phyloP scores from a whole-genome alignment of 148 eudicot genomes.

The Vaccinium corymbosum region DNA sequence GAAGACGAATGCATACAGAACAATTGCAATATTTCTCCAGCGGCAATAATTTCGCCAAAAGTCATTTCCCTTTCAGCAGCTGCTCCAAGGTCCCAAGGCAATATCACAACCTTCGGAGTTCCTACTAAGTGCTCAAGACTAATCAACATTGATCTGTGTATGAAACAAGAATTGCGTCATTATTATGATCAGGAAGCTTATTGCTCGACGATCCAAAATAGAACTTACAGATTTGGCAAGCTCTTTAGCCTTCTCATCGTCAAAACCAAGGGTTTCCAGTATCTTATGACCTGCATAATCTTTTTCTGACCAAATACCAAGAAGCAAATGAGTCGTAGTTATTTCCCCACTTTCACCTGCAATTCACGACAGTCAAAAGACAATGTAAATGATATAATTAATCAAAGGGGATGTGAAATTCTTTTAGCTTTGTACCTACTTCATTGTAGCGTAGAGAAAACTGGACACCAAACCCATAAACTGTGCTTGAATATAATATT shows the following conservation, averaged over 20 bases:
- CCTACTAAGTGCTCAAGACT: conserved; percentile 47
- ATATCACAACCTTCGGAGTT: background rate
- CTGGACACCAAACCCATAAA: conserved; percentile 3
- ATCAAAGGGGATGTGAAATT: background rate
- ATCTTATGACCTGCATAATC: conserved; percentile 71
- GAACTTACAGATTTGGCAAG: conserved; percentile 67
- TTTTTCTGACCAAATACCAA: conserved; percentile 77
- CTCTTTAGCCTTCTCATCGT: conserved; percentile 77
- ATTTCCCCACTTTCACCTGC: conserved; percentile 86
- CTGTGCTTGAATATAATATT: background rate
- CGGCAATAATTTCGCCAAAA: background rate
- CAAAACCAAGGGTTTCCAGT: conserved; percentile 63
- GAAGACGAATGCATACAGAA: background rate
- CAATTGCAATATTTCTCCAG: background rate
- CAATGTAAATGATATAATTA: background rate
- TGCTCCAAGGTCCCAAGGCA: conserved; percentile 14
- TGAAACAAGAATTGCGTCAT: background rate
- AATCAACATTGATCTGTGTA: conserved; percentile 84
- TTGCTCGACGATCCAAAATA: background rate
- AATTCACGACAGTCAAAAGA: conserved; percentile 6
- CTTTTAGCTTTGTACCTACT: background rate
- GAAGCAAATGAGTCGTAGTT: conserved; percentile 61
- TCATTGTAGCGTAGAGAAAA: background rate
- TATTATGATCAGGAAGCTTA: background rate
- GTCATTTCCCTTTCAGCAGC: conserved; percentile 2